Evolutionary conservation across 192 early-diverging fungal genomes (phyloP), one percentile per base, ranked within the genome.

Genomic region (Backusella macrospora): DNA sequence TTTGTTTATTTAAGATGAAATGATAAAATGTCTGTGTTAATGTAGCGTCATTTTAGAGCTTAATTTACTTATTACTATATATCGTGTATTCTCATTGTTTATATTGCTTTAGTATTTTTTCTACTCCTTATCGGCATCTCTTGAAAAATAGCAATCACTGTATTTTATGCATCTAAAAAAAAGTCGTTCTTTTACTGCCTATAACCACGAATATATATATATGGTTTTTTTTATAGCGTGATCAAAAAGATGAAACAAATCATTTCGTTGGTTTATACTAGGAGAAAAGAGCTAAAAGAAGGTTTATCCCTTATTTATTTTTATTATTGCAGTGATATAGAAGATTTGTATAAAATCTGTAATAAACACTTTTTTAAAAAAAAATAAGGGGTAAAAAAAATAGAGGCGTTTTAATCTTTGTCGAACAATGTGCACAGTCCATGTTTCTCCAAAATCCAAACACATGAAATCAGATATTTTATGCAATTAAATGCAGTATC

Each of bases 361-460:
- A 34, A 34, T 34, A 34, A 34, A 2, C 29, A 34, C 29, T 1
- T 34, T 34, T 34, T 34, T n/a, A n/a, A n/a, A n/a, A 34, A 34
- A 34, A 34, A 34, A 2, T 34, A 34, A 34, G 29, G 29, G 29
- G 29, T 34, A 43, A 43, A 43, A 43, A 43, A 59, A 59, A 59
- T 59, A 59, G 21, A 23, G 52, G 26, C 21, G 52, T 59, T 59
- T 59, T 23, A 59, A 59, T 23, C 26, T 13, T 23, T 26, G 52
- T 59, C 26, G 21, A 21, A 59, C 52, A 23, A 59, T 59, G 52
- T 59, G 52, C 52, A 59, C 52, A 59, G 52, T 59, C 52, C 52
- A 59, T 59, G 52, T 59, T 59, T 59, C 12, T 59, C 52, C 21
- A 59, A 26, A 7, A 59, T 59, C 21, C 21, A 55, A 55, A 55